Evolutionary conservation across 2,329 filamentous ascomycete genomes (phyloP).

Genomic region (Chaetomium globosum): DNA sequence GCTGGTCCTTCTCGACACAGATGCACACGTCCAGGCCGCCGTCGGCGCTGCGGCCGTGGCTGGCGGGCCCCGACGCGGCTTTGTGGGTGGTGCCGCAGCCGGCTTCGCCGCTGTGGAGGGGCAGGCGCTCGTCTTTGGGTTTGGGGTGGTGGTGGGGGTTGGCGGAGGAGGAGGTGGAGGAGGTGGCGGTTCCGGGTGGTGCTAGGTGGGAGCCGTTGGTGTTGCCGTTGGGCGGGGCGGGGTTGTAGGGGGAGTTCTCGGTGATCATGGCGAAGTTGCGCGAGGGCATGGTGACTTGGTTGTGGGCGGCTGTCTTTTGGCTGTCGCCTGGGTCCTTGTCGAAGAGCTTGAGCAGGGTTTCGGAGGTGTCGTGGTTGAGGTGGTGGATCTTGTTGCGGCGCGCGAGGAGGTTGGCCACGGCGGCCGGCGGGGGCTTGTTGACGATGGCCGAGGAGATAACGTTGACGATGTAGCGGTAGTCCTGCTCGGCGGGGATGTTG

Average conservation of each 20-base stretch:
- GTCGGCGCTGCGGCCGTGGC: conserved; percentile 55
- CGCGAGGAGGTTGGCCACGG: conserved; percentile 86
- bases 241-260: conserved; percentile 73
- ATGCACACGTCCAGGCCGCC: conserved; percentile 77
- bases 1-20: conserved; percentile 84
- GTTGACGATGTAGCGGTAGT: conserved; percentile 94
- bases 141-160: background rate
- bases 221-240: conserved; percentile 3
- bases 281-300: conserved; percentile 86
- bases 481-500: conserved; percentile 73
- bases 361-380: conserved; percentile 73
- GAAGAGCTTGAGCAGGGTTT: conserved; percentile 93
- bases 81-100: conserved; percentile 76
- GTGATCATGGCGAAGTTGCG: conserved; percentile 91
- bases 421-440: conserved; percentile 87
- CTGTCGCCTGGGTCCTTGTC: conserved; percentile 78
- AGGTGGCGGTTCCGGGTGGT: conserved; percentile 1
- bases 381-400: conserved; percentile 83
- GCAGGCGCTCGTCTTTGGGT: conserved; percentile 65
- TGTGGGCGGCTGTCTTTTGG: conserved; percentile 73
- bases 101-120: conserved; percentile 76
- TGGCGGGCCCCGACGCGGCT: conserved; percentile 57
- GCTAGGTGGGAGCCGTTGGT: background rate
- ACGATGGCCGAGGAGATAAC: conserved; percentile 93
- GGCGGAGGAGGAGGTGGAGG: conserved; percentile 7